Conservation (phyloP, 192 early-diverging fungal species). For the Podila clonocystis region DNA sequence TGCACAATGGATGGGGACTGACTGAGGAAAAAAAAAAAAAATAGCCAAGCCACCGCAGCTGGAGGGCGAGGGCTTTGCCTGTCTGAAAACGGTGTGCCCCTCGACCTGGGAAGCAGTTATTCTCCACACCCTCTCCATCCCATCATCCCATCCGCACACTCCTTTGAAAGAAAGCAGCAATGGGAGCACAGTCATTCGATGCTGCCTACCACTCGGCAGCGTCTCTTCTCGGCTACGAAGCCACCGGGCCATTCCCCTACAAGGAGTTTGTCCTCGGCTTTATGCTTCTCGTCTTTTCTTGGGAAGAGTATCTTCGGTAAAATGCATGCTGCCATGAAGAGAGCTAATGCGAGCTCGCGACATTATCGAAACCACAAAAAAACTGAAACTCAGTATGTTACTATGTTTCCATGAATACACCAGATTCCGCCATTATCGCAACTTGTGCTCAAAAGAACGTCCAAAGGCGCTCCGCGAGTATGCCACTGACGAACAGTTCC, state of each 20-base stretch:
- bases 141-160: background rate
- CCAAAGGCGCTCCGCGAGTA: slow-evolving; percentile 79
- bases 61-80: background rate
- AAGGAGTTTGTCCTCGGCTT: slow-evolving; percentile 84
- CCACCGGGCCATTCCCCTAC: slow-evolving; percentile 64
- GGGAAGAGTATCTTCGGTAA: slow-evolving; percentile 86
- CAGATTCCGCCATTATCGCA: slow-evolving; percentile 80
- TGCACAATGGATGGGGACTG: background rate
- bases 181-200: slow-evolving; percentile 23
- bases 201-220: slow-evolving; percentile 7
- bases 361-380: too few species aligned
- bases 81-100: too few species aligned
- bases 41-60: slow-evolving; percentile 4
- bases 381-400: background rate
- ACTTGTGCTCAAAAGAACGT: slow-evolving; percentile 70
- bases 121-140: background rate
- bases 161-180: background rate
- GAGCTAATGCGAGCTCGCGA: too few species aligned
- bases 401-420: background rate
- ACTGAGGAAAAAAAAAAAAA: background rate
- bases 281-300: slow-evolving; percentile 74
- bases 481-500: slow-evolving; percentile 77
- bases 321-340: background rate
- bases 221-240: slow-evolving; percentile 3
- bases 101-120: too few species aligned